Evolutionary conservation across 768 basidiomycete genomes (phyloP).

Genomic region (Tulasnella sp.): DNA sequence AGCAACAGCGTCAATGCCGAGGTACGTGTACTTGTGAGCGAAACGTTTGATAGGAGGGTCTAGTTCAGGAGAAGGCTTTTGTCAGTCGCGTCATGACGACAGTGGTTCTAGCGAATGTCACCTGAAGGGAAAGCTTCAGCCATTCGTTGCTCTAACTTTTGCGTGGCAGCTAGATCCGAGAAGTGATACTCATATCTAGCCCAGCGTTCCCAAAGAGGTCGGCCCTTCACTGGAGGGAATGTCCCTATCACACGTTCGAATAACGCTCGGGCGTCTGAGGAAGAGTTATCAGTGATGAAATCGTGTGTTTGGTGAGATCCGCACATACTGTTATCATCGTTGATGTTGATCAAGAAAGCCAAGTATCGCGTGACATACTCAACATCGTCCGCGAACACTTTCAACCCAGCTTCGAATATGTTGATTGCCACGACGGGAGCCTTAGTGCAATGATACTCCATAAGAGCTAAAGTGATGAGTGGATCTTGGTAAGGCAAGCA

Average conservation of each 20-base stretch:
- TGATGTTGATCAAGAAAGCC: constrained; percentile 85
- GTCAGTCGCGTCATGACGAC: neutral
- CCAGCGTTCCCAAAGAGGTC: constrained; percentile 93
- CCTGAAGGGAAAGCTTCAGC: constrained; percentile 80
- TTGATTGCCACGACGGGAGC: constrained; percentile 69
- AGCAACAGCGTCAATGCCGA: constrained; percentile 80
- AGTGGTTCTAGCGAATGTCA: constrained; percentile 28
- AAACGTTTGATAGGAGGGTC: constrained; percentile 81
- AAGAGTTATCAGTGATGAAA: constrained; percentile 2
- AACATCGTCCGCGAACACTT: constrained; percentile 67
- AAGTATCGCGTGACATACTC: constrained; percentile 85
- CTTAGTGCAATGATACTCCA: constrained; percentile 88
- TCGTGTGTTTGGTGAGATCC: constrained; percentile 1
- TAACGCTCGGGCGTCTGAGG: constrained; percentile 81
- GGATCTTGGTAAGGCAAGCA: neutral
- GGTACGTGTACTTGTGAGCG: constrained; percentile 74
- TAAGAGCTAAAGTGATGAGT: constrained; percentile 48
- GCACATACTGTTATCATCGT: constrained; percentile 84
- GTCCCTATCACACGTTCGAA: constrained; percentile 81
- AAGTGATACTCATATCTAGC: constrained; percentile 91
- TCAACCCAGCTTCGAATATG: constrained; percentile 90
- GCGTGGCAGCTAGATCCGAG: constrained; percentile 78
- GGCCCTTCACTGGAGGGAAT: constrained; percentile 66
- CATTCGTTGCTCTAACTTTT: constrained; percentile 83
- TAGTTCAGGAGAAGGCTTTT: constrained; percentile 26